Evolutionary conservation across 1,284 basidiomycete species (phyloP).

Genomic region (Pseudozyma hubeiensis): DNA sequence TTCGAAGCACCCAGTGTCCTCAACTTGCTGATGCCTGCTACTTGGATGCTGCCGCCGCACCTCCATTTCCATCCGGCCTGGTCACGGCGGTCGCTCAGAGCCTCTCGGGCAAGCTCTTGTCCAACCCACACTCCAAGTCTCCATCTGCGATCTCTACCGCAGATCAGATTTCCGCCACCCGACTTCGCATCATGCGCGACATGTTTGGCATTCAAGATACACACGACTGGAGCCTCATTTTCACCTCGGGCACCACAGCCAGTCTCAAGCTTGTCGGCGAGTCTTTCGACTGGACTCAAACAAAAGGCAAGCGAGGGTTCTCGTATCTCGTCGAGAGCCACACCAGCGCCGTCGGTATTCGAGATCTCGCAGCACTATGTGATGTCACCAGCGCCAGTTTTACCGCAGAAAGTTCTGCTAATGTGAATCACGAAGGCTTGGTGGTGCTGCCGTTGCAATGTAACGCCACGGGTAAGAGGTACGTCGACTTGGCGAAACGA

Average conservation of each 20-base stretch:
- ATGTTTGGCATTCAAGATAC: constrained; percentile 59
- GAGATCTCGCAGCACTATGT: constrained; percentile 36
- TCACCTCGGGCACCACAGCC: constrained; percentile 55
- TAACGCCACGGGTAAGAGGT: constrained; percentile 56
- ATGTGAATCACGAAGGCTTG: constrained; percentile 7
- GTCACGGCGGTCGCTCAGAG: constrained; percentile 36
- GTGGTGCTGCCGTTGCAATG: constrained; percentile 55
- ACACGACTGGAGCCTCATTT: constrained; percentile 53
- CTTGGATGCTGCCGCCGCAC: constrained; percentile 66
- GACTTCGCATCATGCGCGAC: constrained; percentile 54
- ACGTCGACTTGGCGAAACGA: constrained; percentile 19
- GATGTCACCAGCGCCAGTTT: constrained; percentile 9
- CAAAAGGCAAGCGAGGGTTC: constrained; percentile 12
- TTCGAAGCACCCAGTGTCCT: constrained; percentile 32
- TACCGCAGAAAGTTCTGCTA: constrained; percentile 1
- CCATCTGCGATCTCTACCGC: constrained; percentile 56
- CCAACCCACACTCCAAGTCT: constrained; percentile 67
- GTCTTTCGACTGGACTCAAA: constrained; percentile 34
- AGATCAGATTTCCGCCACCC: constrained; percentile 47
- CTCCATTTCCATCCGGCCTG: constrained; percentile 59
- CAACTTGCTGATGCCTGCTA: constrained; percentile 53
- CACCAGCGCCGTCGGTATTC: constrained; percentile 51
- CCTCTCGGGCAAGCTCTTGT: constrained; percentile 52
- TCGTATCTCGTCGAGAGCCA: constrained; percentile 45
- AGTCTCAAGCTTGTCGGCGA: constrained; percentile 53